Evolutionary conservation across 2,329 filamentous ascomycete species (phyloP), one percentile per base, ranked within the genome.

Genomic region (Cladosporium oxysporum): DNA sequence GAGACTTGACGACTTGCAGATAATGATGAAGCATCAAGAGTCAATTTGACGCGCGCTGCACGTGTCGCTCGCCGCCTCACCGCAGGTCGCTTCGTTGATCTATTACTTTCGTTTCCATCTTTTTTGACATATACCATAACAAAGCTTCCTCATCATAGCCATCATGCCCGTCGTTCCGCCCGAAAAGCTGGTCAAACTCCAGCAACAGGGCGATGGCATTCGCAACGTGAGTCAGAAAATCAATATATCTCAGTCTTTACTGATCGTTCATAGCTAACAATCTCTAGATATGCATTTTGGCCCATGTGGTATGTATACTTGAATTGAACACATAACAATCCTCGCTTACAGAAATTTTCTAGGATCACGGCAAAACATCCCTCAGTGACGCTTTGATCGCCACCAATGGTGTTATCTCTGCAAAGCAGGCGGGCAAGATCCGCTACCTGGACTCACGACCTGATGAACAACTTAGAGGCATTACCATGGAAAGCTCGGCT

Each of bases 401-500:
- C 79, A 98, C 95, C 70, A 99, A 99, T 86, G 95, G 95, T 82
- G 98, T 99, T 82, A 99, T 99, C 76, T 98, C 95, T 33, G 92
- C 94, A 65, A 98, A 98, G 78, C 85, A 98, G 75, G 95, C 95
- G 65, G 95, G 95, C 78, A 98, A 98, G 84, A 96, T 99, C 79
- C 90, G 95, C 71, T 99, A 98, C 76, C 88, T 99, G 66, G 95
- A 99, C 81, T 98, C 95, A 26, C 86, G 95, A 52, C 94, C 94
- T 1, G 95, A 99, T 79, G 95, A 99, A 79, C 95, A 99, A 80
- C 86, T 91, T 18, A 90, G 95, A 70, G 95, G 95, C 65, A 99
- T 99, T 76, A 99, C 95, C n/a, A 99, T 99, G 95, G 95, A 99
- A 79, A 98, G 95, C 0, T 98, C 94, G 6, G 95, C 95, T 68